phyloP scores from a whole-genome alignment of 2,329 filamentous ascomycete genomes.

The Pyrenochaeta sp. region DNA sequence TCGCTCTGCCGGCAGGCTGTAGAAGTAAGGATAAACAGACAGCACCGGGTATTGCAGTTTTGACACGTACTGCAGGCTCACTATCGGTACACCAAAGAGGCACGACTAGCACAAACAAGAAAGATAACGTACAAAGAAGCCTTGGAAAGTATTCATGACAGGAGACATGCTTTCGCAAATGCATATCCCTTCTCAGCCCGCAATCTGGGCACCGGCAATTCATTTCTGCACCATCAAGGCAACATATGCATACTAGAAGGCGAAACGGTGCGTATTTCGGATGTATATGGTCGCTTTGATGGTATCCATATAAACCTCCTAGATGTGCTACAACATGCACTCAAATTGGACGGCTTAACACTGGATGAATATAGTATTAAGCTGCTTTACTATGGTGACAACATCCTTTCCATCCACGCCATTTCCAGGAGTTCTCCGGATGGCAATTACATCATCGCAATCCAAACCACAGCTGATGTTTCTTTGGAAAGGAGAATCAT shows the following conservation, averaged over 20 bases:
- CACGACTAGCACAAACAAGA: conserved; percentile 45
- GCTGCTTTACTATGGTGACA: conserved; percentile 44
- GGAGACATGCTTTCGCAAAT: conserved; percentile 65
- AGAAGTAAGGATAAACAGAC: conserved; percentile 56
- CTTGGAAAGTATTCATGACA: conserved; percentile 67
- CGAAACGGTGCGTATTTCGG: conserved; percentile 63
- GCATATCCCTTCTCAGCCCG: conserved; percentile 69
- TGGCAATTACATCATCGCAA: conserved; percentile 32
- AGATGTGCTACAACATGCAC: conserved; percentile 16
- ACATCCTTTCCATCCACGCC: conserved; percentile 37
- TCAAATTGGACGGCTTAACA: conserved; percentile 7
- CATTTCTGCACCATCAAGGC: conserved; percentile 69
- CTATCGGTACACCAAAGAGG: conserved; percentile 55
- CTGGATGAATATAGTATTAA: conserved; percentile 50
- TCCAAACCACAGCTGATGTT: conserved; percentile 24
- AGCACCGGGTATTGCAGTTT: conserved; percentile 8
- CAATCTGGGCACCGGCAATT: conserved; percentile 65
- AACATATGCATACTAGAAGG: conserved; percentile 69
- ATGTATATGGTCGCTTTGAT: conserved; percentile 55
- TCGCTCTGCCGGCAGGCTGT: conserved; percentile 65
- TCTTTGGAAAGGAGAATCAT: conserved; percentile 48
- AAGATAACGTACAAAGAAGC: conserved; percentile 59
- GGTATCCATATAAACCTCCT: conserved; percentile 29
- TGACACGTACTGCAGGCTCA: conserved; percentile 44
- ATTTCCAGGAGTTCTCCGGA: conserved; percentile 16